Evolutionary conservation across 768 basidiomycete genomes (phyloP), one percentile per base, ranked within the genome.

Genomic region (Crepidotus variabilis): DNA sequence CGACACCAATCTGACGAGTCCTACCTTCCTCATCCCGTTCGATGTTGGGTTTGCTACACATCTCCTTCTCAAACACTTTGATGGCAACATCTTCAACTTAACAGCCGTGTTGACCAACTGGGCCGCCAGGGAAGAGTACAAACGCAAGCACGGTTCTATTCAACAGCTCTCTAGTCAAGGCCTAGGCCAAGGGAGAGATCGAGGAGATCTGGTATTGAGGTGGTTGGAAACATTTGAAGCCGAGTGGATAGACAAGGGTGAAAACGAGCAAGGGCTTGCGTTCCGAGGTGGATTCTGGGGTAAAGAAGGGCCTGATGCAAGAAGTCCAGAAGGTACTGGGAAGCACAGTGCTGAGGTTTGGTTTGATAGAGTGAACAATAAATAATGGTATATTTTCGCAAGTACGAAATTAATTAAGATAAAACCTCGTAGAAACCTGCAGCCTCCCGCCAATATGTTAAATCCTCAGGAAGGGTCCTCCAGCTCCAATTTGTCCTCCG

Each of bases 241-340:
- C 9, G 76, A 77, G 50, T 77, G 74, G 75, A 72, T 77, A 14
- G 65, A 62, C 20, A 64, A 56, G 7, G 61, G 52, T 13, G 60
- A 48, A 8, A 60, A 61, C 2, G 64, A 66, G n/a, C 70, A 71
- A 51, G 75, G 76, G 0, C 60, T 74, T 51, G 72, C 74, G 22
- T 74, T 78, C 50, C 71, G 66, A 53, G 72, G 74, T 1, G 67
- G 68, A 2, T 72, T 78, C 60, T 76, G 73, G 75, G 75, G 75
- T 0, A 73, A 66, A 62, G 71, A 72, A 48, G 75, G 72, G 0
- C 58, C 55, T 0, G 71, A 72, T 50, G 67, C 71, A 20, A 56
- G 56, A 11, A 62, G 63, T 2, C 72, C 73, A 1, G 61, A 47
- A n/a, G 72, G 71, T 0, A 50, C 1, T 6, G 74, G 70, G 5